Evolutionary conservation across 2,329 filamentous ascomycete species (phyloP), one percentile per base, ranked within the genome.

Genomic region (Colletotrichum sp.): DNA sequence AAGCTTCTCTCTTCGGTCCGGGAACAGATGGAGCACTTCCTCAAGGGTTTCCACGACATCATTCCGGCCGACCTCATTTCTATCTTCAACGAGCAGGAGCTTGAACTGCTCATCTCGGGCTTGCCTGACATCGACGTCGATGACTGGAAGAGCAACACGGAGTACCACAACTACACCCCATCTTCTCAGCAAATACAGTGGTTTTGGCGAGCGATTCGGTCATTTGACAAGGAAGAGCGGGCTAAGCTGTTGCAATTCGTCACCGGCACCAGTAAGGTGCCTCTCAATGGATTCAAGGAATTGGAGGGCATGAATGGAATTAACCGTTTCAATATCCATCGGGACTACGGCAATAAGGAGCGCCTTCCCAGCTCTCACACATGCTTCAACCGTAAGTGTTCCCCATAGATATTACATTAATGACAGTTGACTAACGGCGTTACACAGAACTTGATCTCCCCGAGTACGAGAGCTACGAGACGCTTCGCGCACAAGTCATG

Each of bases 251-350:
- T 99, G 60, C 97, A 99, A 83, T 99, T 99, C 84, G 97, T 99
- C 79, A 99, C 98, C 2, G 97, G 97, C 84, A 99, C 98, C 21
- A 98, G 95, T 85, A 99, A 99, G 87, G 98, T 99, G 63, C 97
- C 97, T 52, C 92, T 99, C 66, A 99, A 99, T 81, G 97, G 97
- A 15, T 99, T 99, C 90, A 98, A 98, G 87, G 97, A 99, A 85
- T 91, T 99, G 8, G 98, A 99, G 87, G 98, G 97, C 79, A 99
- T 99, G 97, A 99, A 99, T 83, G 97, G 97, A 52, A 93, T 99
- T 84, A 98, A 95, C 85, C 93, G 95, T 79, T 99, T 99, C 92
- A 99, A 99, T 85, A 99, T 99, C 78, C 97, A 99, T 84, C 95
- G 97, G 79, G 97, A 99, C 86, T 98, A 98, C 86, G 96, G 96